These are phyloP conservation scores for Epichloe scottii DNA, from an alignment of 2,329 filamentous ascomycete species.

Conservation along the genomic window DNA sequence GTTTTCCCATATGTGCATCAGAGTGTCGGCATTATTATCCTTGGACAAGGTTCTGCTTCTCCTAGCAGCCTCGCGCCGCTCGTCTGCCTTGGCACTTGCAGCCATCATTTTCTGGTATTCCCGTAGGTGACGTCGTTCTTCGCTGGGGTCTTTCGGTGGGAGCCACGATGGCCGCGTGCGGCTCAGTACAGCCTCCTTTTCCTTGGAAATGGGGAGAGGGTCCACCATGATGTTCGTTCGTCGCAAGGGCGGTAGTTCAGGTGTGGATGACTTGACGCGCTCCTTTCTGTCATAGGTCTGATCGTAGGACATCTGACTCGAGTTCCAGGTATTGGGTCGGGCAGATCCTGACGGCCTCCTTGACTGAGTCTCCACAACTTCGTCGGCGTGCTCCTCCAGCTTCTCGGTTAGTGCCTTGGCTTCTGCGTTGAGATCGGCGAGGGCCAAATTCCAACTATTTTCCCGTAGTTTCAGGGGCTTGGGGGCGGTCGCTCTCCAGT, in stretches of 20 bases:
- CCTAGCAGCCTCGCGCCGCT: conserved; percentile 41
- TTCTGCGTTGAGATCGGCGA: conserved; percentile 58
- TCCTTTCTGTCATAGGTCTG: conserved; percentile 30
- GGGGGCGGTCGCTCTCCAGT: conserved; percentile 22
- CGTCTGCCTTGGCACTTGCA: conserved; percentile 45
- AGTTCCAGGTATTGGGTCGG: conserved; percentile 30
- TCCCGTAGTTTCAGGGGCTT: conserved; percentile 42
- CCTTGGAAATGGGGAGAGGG: conserved; percentile 69
- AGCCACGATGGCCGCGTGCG: conserved; percentile 75
- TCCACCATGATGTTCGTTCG: conserved; percentile 74
- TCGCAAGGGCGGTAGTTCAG: conserved; percentile 57
- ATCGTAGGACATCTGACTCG: conserved; percentile 20
- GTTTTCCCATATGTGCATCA: conserved; percentile 59
- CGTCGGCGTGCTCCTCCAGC: conserved; percentile 65
- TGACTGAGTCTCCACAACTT: conserved; percentile 31
- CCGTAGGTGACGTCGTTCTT: conserved; percentile 79
- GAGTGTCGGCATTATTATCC: conserved; percentile 40
- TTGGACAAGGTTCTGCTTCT: conserved; percentile 38
- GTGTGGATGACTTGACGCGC: conserved; percentile 51
- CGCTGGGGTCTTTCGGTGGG: conserved; percentile 75
- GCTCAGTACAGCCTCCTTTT: conserved; percentile 74
- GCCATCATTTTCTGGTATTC: conserved; percentile 79
- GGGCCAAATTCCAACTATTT: conserved; percentile 63
- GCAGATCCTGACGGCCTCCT: conserved; percentile 17
- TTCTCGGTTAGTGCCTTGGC: conserved; percentile 65